Evolutionary conservation across 2,329 filamentous ascomycete species (phyloP).

Genomic region (Aspergillus quadricinctus): DNA sequence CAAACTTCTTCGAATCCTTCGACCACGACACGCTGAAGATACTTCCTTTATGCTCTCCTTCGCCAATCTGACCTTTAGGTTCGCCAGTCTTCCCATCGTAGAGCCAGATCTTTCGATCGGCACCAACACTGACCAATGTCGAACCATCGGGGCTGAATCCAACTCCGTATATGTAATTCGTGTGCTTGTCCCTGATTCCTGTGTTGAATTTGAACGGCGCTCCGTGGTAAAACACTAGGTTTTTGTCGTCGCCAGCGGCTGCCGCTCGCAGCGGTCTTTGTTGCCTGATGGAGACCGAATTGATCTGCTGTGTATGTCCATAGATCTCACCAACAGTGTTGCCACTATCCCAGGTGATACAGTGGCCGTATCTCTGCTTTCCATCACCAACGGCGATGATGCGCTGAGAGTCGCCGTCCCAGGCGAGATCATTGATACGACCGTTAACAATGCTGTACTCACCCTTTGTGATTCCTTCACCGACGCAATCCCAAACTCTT

Average conservation of each 20-base stretch:
- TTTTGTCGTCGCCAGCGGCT: constrained; percentile 85
- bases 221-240: constrained; percentile 87
- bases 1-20: constrained; percentile 77
- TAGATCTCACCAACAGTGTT: constrained; percentile 94
- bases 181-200: constrained; percentile 74
- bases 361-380: constrained; percentile 87
- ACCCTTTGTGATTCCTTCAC: constrained; percentile 84
- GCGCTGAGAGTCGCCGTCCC: constrained; percentile 95
- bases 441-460: constrained; percentile 94
- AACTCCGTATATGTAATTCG: constrained; percentile 81
- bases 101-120: constrained; percentile 87
- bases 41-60: constrained; percentile 81
- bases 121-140: constrained; percentile 78
- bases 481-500: constrained; percentile 83
- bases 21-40: constrained; percentile 92
- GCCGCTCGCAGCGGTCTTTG: constrained; percentile 87
- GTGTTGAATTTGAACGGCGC: constrained; percentile 93
- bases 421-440: constrained; percentile 91
- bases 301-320: constrained; percentile 86
- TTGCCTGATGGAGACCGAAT: constrained; percentile 82
- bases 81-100: constrained; percentile 97
- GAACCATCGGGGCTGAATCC: constrained; percentile 87
- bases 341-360: constrained; percentile 90
- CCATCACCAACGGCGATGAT: constrained; percentile 96
- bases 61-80: constrained; percentile 63